A percentile compares a stretch with the other conserved stretches of the same genome.
Evolutionary conservation across 2,329 filamentous ascomycete genomes (phyloP).

Genomic region (Colletotrichum abscissum): DNA sequence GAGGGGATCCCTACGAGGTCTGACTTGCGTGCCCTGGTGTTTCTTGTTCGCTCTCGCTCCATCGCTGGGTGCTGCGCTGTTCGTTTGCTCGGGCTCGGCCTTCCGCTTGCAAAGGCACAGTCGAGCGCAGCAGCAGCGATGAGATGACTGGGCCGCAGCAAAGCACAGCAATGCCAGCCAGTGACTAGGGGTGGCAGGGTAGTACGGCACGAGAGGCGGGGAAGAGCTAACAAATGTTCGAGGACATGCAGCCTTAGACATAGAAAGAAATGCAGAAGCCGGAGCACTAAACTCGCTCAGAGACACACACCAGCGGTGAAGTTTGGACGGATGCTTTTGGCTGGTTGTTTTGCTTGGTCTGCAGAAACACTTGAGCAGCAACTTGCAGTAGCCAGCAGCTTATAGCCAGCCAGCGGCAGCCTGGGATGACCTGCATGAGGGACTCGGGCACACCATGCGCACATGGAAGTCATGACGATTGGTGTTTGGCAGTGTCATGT

Average conservation of each 20-base stretch:
- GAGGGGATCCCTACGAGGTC: not conserved
- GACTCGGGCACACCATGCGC: slow-evolving; percentile 26
- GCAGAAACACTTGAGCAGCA: not conserved
- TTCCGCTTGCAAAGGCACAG: slow-evolving; percentile 19
- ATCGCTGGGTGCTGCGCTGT: not conserved
- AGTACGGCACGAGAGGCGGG: not conserved
- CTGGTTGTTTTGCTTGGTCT: not conserved
- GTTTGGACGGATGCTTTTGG: not conserved
- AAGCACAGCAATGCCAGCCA: slow-evolving; percentile 4
- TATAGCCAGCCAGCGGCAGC: not conserved
- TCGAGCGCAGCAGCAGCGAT: slow-evolving; percentile 9
- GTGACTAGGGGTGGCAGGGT: not conserved
- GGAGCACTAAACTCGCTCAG: slow-evolving; percentile 13
- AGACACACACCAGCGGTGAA: not conserved
- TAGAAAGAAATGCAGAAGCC: not conserved
- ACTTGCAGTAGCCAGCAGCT: not conserved
- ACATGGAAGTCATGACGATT: slow-evolving; percentile 14
- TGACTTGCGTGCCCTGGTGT: not conserved
- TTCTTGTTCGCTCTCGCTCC: slow-evolving; percentile 17
- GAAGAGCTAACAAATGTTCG: not conserved
- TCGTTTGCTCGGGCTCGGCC: slow-evolving; percentile 8
- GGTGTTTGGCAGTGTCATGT: slow-evolving; percentile 30
- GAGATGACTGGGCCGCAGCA: slow-evolving; percentile 25
- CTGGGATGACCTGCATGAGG: slow-evolving; percentile 29
- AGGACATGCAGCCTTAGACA: not conserved